phyloP scores from a whole-genome alignment of 106 monocot genomes.

The Apostasia ramifera region DNA sequence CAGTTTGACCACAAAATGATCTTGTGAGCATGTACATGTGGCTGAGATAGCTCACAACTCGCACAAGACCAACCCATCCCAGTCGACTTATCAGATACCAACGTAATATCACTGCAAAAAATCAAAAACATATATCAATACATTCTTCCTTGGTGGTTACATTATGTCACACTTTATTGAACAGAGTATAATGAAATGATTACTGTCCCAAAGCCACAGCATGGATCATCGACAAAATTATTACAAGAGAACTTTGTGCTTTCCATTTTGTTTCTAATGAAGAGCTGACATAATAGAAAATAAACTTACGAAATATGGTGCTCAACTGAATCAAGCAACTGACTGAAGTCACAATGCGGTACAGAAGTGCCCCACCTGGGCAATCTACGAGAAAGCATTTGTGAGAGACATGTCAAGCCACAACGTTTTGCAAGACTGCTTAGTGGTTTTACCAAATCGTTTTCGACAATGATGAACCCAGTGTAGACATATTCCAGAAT shows the following conservation, averaged over 20 bases:
- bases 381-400: constrained; percentile 42
- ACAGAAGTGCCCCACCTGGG: constrained; percentile 35
- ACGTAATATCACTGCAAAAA: constrained; percentile 53
- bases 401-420: constrained; percentile 38
- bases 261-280: not conserved
- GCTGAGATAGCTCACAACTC: constrained; percentile 30
- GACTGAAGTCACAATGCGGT: constrained; percentile 43
- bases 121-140: constrained; percentile 8
- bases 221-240: too few relatives aligned
- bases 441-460: constrained; percentile 28
- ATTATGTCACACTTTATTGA: too few relatives aligned
- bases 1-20: constrained; percentile 49
- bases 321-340: constrained; percentile 29
- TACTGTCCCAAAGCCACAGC: too few relatives aligned
- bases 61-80: constrained; percentile 31
- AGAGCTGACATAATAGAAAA: not conserved
- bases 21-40: constrained; percentile 80
- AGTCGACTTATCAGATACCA: constrained; percentile 49
- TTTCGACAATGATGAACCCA: constrained; percentile 41
- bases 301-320: constrained; percentile 54
- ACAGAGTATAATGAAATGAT: too few relatives aligned
- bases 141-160: too few relatives aligned
- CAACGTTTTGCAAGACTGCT: constrained; percentile 57
- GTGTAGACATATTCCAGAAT: constrained; percentile 80
- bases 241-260: too few relatives aligned